Evolutionary conservation across 352 stramenopile species (phyloP), one percentile per base, ranked within the genome.

Genomic region (Aphanomyces cochlioides): DNA sequence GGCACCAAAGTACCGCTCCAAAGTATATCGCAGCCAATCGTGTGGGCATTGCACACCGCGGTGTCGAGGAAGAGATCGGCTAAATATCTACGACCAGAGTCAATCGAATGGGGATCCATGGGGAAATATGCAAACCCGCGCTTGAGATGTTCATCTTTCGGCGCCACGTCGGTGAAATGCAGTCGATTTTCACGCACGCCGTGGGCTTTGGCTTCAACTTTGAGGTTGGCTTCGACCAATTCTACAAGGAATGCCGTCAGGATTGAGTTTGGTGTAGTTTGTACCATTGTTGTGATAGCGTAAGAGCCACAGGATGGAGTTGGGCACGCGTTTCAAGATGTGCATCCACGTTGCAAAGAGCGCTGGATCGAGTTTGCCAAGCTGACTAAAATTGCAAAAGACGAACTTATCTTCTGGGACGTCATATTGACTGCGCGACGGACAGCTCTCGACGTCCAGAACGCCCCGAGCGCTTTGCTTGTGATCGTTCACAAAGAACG

Each of bases 321-420:
- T 90, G 7, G 88, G 89, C 38, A 98, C 92, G 54, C 89, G 84
- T 75, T 93, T 92, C 15, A 98, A 76, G 60, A 98, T 96, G 60
- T 92, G 88, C 83, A 96, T 96, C 95, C 95, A 98, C 8, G 83
- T 86, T 15, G 77, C 79, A 75, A 98, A 98, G 37, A 89, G 93
- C 10, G 77, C 69, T 6, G 93, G 95, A 56, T 98, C 92, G 37
- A 98, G 96, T 79, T 98, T 98, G 89, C 97, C 97, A 12, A 97
- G 75, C 70, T 97, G 88, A 60, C 97, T 98, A 69, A 98, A 98
- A 72, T 96, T 97, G 72, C 90, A 96, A 73, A 98, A 98, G 37
- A 98, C 93, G 75, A 98, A 98, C 63, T 80, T 82, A 77, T 97
- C 90, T 38, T 98, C 91, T 0, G 90, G 85, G 0, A 98, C 82